Percentiles rank a stretch among this genome's conserved stretches.
These are phyloP conservation scores for Eucalyptus decipiens DNA, from an alignment of 345 rosid genomes.

Conservation along the genomic window DNA sequence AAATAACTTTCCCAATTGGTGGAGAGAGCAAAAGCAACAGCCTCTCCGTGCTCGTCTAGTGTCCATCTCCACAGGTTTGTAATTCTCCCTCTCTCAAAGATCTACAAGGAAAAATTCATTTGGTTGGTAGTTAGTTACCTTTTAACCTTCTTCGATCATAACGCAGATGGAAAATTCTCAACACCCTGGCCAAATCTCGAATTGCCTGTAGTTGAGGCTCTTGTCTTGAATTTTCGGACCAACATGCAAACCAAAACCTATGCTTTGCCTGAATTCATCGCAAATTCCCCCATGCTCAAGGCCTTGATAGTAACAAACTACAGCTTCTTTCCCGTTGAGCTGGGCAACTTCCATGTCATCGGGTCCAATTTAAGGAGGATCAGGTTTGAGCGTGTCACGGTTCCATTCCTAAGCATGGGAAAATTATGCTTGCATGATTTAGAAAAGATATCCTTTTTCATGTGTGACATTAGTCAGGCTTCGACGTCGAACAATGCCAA, in stretches of 20 bases:
- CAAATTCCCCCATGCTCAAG: conserved; percentile 29
- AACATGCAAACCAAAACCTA: not conserved
- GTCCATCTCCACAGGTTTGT: conserved; percentile 37
- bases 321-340: conserved; percentile 11
- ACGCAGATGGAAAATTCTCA: conserved; percentile 41
- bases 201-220: conserved; percentile 28
- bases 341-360: conserved; percentile 20
- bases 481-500: not conserved
- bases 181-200: conserved; percentile 27
- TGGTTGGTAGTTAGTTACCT: not conserved
- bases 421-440: conserved; percentile 6
- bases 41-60: conserved; percentile 14
- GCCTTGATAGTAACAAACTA: conserved; percentile 28
- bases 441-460: conserved; percentile 24
- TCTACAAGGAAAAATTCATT: not conserved
- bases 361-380: conserved; percentile 40
- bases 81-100: not conserved
- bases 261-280: conserved; percentile 36
- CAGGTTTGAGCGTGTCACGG: conserved; percentile 28
- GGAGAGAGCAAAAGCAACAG: conserved; percentile 1
- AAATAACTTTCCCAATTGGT: conserved; percentile 32
- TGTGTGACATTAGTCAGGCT: conserved; percentile 27
- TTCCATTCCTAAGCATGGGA: conserved; percentile 2
- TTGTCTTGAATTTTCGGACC: conserved; percentile 29
- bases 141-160: not conserved